Evolutionary conservation across 2,329 filamentous ascomycete genomes (phyloP).

Genomic region (Apiospora kogelbergensis): DNA sequence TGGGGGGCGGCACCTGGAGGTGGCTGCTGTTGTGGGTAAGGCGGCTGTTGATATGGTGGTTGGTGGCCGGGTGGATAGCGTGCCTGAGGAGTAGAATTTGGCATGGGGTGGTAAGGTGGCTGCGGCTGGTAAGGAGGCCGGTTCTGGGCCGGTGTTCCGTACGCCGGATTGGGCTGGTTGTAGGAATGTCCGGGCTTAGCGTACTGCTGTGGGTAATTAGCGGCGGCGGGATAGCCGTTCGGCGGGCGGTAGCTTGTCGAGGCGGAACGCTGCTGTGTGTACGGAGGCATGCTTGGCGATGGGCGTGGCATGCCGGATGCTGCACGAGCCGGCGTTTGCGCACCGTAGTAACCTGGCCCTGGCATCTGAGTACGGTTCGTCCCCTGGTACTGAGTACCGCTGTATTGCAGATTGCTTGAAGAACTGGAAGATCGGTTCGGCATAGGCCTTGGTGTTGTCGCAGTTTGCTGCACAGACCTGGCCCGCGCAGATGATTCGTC

Average conservation of each 20-base stretch:
- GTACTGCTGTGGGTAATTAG: conserved; percentile 16
- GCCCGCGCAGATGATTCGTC: conserved; percentile 65
- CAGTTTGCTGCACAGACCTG: conserved; percentile 38
- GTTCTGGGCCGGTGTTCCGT: conserved; percentile 40
- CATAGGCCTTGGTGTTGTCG: conserved; percentile 37
- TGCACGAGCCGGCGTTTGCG: conserved; percentile 40
- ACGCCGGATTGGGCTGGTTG: conserved; percentile 46
- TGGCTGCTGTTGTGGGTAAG: conserved; percentile 23
- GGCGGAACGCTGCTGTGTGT: conserved; percentile 24
- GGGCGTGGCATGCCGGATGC: conserved; percentile 41
- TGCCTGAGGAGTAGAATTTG: conserved; percentile 27
- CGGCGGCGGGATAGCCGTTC: conserved; percentile 42
- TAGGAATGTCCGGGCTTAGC: not conserved
- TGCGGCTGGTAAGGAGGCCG: conserved; percentile 35
- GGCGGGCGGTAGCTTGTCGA: conserved; percentile 51
- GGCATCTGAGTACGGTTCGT: conserved; percentile 45
- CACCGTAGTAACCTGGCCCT: conserved; percentile 43
- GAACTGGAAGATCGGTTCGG: conserved; percentile 39
- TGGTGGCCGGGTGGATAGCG: conserved; percentile 26
- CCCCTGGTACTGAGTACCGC: conserved; percentile 46
- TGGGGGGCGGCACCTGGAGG: conserved; percentile 25
- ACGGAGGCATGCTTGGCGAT: conserved; percentile 39
- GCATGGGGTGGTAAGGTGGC: conserved; percentile 7
- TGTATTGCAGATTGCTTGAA: conserved; percentile 41
- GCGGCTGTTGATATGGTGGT: conserved; percentile 22